Conservation (phyloP, 495 filamentous ascomycete species). For the Lophiotrema nucula region DNA sequence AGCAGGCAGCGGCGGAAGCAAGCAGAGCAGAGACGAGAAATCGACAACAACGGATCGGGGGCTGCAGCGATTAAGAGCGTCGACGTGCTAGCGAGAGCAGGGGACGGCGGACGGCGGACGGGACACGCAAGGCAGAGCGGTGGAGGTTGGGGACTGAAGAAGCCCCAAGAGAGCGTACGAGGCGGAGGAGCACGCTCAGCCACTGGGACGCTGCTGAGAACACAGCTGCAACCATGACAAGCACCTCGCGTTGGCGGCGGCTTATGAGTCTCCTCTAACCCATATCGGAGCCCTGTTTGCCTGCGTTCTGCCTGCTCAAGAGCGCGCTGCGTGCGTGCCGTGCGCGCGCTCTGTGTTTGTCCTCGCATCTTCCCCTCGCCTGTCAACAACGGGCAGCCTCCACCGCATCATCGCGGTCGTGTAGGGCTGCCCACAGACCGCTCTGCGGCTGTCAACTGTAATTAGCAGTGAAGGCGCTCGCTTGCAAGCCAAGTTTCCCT, state of each 20-base stretch:
- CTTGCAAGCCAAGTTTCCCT: neutral
- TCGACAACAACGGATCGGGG: too few relatives aligned
- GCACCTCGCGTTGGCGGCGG: neutral
- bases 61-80: too few relatives aligned
- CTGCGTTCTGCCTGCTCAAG: too few relatives aligned
- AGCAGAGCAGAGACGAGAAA: neutral
- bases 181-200: constrained; percentile 10
- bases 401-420: neutral
- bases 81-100: too few relatives aligned
- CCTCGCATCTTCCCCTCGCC: too few relatives aligned
- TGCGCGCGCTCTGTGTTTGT: too few relatives aligned
- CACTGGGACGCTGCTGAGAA: constrained; percentile 6
- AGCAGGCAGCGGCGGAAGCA: neutral
- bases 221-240: constrained; percentile 19
- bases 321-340: too few relatives aligned
- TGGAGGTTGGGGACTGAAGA: neutral
- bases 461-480: neutral
- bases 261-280: too few relatives aligned
- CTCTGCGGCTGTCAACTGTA: neutral
- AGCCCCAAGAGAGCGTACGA: neutral
- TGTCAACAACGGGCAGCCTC: neutral
- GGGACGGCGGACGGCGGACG: neutral
- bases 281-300: too few relatives aligned
- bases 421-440: constrained; percentile 10
- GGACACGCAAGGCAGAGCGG: neutral